Evolutionary conservation across 2,329 filamentous ascomycete species (phyloP), one percentile per base, ranked within the genome.

Genomic region (Daldinia sp.): DNA sequence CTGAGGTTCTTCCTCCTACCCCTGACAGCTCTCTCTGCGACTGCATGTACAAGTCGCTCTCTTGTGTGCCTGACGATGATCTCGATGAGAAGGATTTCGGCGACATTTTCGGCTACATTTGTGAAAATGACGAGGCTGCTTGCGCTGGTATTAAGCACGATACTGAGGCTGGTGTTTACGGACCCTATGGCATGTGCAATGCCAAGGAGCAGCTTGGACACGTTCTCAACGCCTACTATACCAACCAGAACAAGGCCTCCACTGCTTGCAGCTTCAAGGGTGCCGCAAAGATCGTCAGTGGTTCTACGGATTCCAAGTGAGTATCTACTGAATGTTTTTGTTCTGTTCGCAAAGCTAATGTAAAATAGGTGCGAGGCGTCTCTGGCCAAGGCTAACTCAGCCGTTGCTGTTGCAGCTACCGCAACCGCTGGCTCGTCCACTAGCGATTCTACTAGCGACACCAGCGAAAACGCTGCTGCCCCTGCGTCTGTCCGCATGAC

Each of bases 21-120:
- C 90, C 90, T 72, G 92, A 94, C 80, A 78, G 85, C 57, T 78
- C 88, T 41, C 86, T 93, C 33, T 94, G 92, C 84, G 78, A 81
- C 67, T 94, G 92, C 85, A 93, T 93, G 91, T 84, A 86, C 77
- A 83, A 86, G 70, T 88, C 88, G 18, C 82, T 93, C 55, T 83
- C 82, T 70, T 94, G 92, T 79, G 82, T 84, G 26, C 87, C 90
- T 65, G 83, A 85, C 53, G 78, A 83, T 63, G 80, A 80, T 67
- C 81, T 91, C 37, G 78, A 81, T 60, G 81, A 83, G 60, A 82
- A 89, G 63, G 81, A 88, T 60, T 87, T 86, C 73, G 86, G 84
- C 48, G 80, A 85, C 13, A 85, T 79, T 61, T 79, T 79, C 67
- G 71, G 72, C 57, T 78, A 77, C 71, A 72, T 79, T 59, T 79